A percentile compares a stretch with the other conserved stretches of the same genome.
These are phyloP conservation scores for Collybiopsis luxurians DNA, from an alignment of 768 basidiomycete genomes.

Conservation along the genomic window DNA sequence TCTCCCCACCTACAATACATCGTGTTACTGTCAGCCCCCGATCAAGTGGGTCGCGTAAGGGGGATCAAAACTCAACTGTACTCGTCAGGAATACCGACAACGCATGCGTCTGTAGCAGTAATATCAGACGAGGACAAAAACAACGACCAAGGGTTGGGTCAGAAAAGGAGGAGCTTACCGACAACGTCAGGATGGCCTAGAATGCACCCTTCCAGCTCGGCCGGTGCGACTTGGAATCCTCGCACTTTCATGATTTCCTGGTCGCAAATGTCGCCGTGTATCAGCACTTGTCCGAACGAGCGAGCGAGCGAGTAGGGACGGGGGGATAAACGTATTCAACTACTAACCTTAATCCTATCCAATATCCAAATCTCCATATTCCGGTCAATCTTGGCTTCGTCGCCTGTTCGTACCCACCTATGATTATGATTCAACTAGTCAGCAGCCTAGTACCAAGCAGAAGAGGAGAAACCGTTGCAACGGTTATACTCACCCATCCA, in stretches of 20 bases:
- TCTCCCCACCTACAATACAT: slow-evolving; percentile 47
- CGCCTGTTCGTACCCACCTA: slow-evolving; percentile 71
- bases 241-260: slow-evolving; percentile 47
- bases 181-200: slow-evolving; percentile 57
- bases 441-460: too few species aligned
- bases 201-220: slow-evolving; percentile 69
- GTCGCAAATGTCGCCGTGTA: too few species aligned
- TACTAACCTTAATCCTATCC: slow-evolving; percentile 59
- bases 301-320: too few species aligned
- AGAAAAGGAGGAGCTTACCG: background rate
- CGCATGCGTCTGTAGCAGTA: slow-evolving; percentile 57
- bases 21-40: background rate
- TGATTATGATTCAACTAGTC: too few species aligned
- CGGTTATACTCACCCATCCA: slow-evolving; percentile 50
- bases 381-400: slow-evolving; percentile 54
- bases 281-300: too few species aligned
- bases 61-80: slow-evolving; percentile 36
- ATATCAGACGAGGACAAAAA: too few species aligned
- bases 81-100: slow-evolving; percentile 65
- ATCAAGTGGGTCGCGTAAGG: background rate
- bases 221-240: slow-evolving; percentile 75
- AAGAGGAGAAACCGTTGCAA: too few species aligned
- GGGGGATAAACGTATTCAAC: too few species aligned
- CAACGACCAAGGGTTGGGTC: too few species aligned
- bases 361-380: slow-evolving; percentile 58